phyloP scores from a whole-genome alignment of 345 rosid genomes.

The Tarenaya hassleriana region DNA sequence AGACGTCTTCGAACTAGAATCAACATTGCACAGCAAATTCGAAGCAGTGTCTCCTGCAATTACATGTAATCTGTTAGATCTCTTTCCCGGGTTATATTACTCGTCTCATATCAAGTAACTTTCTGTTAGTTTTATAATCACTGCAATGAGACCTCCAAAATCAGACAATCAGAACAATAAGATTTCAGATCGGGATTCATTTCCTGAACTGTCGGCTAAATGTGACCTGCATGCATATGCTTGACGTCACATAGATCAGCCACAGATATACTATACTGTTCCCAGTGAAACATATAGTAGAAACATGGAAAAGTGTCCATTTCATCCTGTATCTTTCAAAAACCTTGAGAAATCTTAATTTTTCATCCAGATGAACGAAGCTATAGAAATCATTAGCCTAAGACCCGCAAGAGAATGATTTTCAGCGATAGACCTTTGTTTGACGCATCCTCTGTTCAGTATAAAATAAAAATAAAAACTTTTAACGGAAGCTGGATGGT shows the following conservation, averaged over 20 bases:
- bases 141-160: too few species aligned
- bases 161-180: too few species aligned
- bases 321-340: too few species aligned
- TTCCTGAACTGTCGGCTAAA: not conserved
- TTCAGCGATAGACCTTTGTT: not conserved
- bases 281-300: too few species aligned
- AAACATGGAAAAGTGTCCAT: too few species aligned
- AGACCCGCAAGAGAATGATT: conserved; percentile 4
- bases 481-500: conserved; percentile 1
- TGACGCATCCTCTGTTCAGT: not conserved
- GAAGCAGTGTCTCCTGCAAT: conserved; percentile 26
- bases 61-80: conserved; percentile 2
- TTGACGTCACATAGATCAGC: not conserved
- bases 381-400: not conserved
- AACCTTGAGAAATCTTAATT: too few species aligned
- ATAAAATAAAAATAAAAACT: not conserved
- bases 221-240: conserved; percentile 3
- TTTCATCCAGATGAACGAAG: not conserved
- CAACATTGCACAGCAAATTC: conserved; percentile 32
- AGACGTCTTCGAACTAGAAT: conserved; percentile 47
- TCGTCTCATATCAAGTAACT: not conserved
- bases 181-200: too few species aligned
- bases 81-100: not conserved
- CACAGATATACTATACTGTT: too few species aligned
- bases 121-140: not conserved